Percentiles rank a stretch among this genome's conserved stretches.
Conservation (phyloP, 1,139 yeast genomes). For the Lodderomyces theae region DNA sequence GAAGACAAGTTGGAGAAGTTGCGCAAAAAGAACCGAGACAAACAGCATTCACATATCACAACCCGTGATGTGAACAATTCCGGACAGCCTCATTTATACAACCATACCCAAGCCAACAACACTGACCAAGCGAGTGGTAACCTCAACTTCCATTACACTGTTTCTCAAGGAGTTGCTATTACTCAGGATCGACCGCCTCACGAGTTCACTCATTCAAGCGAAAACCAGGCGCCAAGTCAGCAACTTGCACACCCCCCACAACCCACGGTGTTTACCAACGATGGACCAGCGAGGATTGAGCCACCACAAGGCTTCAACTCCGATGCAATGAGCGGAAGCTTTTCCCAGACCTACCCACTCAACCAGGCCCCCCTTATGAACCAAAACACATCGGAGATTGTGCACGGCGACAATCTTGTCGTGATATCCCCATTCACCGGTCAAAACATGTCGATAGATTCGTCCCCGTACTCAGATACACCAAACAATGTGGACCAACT, state of each 20-base stretch:
- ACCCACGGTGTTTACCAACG: background rate
- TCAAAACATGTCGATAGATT: constrained; percentile 7
- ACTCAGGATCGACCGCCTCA: background rate
- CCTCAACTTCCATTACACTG: background rate
- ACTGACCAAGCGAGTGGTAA: background rate
- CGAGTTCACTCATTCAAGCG: background rate
- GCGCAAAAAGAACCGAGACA: constrained; percentile 26
- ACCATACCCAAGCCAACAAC: background rate
- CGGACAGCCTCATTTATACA: background rate
- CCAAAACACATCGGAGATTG: constrained; percentile 3
- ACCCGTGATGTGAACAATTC: background rate
- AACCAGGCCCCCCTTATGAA: background rate
- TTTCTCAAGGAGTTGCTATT: background rate
- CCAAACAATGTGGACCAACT: constrained; percentile 13
- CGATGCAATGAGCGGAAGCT: background rate
- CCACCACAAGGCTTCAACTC: background rate
- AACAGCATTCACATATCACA: background rate
- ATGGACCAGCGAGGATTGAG: background rate
- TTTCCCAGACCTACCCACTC: background rate
- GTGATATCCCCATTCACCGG: constrained; percentile 6
- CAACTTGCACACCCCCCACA: background rate
- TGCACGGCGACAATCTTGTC: background rate
- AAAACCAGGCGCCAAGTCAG: background rate
- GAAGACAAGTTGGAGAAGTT: constrained; percentile 34
- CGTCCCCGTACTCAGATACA: constrained; percentile 13